phyloP scores from a whole-genome alignment of 2,329 filamentous ascomycete genomes.

The Exserohilum rostratum region DNA sequence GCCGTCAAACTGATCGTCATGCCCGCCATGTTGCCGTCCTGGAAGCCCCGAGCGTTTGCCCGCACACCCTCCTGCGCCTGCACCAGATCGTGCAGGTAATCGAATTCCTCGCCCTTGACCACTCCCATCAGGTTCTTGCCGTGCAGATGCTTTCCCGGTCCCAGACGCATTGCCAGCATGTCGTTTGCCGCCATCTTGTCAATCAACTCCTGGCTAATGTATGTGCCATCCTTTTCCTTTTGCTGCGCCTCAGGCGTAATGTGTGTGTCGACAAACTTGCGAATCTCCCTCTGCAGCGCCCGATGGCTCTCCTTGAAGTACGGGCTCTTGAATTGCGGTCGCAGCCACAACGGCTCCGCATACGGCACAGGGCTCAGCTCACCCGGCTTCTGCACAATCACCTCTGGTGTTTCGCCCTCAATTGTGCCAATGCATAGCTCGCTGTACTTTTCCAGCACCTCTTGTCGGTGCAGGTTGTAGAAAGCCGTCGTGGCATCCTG shows the following conservation, averaged over 20 bases:
- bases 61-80: slow-evolving; percentile 74
- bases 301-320: slow-evolving; percentile 81
- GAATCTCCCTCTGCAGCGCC: slow-evolving; percentile 69
- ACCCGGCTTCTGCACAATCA: slow-evolving; percentile 71
- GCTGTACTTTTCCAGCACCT: slow-evolving; percentile 82
- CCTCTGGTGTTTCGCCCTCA: slow-evolving; percentile 74
- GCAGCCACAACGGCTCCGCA: slow-evolving; percentile 83
- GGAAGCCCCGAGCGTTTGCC: slow-evolving; percentile 76
- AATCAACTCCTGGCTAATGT: slow-evolving; percentile 73
- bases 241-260: slow-evolving; percentile 76
- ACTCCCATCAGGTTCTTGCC: slow-evolving; percentile 72
- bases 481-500: slow-evolving; percentile 82
- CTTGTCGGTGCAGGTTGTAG: slow-evolving; percentile 90
- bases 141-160: slow-evolving; percentile 81
- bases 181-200: slow-evolving; percentile 77
- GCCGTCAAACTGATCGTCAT: slow-evolving; percentile 84
- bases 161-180: slow-evolving; percentile 80
- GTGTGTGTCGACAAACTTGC: slow-evolving; percentile 74
- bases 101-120: slow-evolving; percentile 78
- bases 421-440: slow-evolving; percentile 77
- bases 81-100: slow-evolving; percentile 86
- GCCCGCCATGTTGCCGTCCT: slow-evolving; percentile 85
- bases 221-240: slow-evolving; percentile 74
- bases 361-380: slow-evolving; percentile 81
- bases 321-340: slow-evolving; percentile 75